These are phyloP conservation scores for Saccharum spontaneum DNA, from an alignment of 176 grass and related monocot species.

Conservation along the genomic window DNA sequence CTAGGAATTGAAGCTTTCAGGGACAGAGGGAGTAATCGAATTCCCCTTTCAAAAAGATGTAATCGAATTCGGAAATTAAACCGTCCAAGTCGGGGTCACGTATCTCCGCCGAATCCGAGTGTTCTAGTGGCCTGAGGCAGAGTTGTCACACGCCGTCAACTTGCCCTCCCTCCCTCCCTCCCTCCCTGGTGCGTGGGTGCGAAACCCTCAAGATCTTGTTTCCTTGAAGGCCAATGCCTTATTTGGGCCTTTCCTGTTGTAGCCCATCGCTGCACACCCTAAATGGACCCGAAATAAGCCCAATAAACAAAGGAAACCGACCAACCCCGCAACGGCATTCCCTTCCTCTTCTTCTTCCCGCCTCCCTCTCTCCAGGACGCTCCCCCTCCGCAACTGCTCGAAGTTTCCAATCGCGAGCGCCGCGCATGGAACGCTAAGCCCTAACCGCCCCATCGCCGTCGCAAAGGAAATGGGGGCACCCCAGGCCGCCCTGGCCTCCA, in stretches of 20 bases:
- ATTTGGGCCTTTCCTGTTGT: neutral
- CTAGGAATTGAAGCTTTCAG: too few relatives aligned
- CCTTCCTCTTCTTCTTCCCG: slow-evolving; percentile 26
- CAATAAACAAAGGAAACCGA: neutral
- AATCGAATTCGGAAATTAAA: slow-evolving; percentile 11
- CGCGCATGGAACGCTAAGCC: neutral
- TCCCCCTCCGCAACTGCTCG: neutral
- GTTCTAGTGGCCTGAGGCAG: neutral
- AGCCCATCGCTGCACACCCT: neutral
- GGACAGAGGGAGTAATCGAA: too few relatives aligned
- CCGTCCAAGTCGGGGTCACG: neutral
- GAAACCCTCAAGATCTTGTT: too few relatives aligned
- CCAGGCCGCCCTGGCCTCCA: neutral
- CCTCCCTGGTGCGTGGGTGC: too few relatives aligned
- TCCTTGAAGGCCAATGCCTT: neutral
- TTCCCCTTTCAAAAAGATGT: neutral
- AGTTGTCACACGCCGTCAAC: neutral
- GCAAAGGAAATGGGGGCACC: slow-evolving; percentile 6
- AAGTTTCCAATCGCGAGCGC: neutral
- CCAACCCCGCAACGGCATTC: neutral
- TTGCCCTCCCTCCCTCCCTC: too few relatives aligned
- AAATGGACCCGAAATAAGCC: neutral
- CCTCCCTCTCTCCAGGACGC: neutral
- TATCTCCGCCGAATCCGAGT: neutral
- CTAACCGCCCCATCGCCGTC: neutral